phyloP scores from a whole-genome alignment of 163 green algal genomes.

The Chlorella variabilis region DNA sequence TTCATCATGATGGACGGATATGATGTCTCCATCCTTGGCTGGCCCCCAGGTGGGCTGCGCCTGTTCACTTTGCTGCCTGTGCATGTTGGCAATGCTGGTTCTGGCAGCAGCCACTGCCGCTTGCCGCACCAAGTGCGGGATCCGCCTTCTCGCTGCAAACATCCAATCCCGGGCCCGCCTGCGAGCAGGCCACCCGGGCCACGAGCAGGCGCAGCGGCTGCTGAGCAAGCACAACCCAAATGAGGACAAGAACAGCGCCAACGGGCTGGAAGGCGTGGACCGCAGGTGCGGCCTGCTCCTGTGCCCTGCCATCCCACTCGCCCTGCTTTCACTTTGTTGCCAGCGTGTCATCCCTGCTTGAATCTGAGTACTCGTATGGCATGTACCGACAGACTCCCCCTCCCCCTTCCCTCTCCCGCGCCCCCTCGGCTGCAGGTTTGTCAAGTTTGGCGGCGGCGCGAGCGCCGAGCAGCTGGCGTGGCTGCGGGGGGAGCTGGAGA shows the following conservation, averaged over 20 bases:
- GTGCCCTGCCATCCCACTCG: neutral
- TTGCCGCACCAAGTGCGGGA: no score
- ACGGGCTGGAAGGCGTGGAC: constrained; percentile 35
- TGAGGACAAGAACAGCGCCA: constrained; percentile 77
- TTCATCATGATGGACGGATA: constrained; percentile 83
- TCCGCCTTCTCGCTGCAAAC: neutral
- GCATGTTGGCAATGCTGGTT: no score
- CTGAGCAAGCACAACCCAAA: constrained; percentile 76
- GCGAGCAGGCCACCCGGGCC: constrained; percentile 58
- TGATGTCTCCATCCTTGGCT: constrained; percentile 78
- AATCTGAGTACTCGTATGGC: no score
- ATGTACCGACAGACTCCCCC: no score
- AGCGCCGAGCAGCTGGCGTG: constrained; percentile 70
- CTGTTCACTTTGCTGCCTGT: no score
- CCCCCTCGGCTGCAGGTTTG: constrained; percentile 66
- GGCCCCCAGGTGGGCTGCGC: constrained; percentile 48
- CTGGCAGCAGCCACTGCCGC: no score
- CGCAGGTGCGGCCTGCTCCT: constrained; percentile 9
- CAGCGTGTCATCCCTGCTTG: no score
- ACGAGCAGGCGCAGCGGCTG: constrained; percentile 59
- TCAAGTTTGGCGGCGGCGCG: constrained; percentile 79
- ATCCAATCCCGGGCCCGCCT: neutral
- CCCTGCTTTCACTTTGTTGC: no score
- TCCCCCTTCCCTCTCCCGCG: neutral
- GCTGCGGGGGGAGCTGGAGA: constrained; percentile 67